Percentiles rank a stretch among this genome's conserved stretches.
Conservation (phyloP, 1,284 basidiomycete species). For the Coniferiporia weirii region DNA sequence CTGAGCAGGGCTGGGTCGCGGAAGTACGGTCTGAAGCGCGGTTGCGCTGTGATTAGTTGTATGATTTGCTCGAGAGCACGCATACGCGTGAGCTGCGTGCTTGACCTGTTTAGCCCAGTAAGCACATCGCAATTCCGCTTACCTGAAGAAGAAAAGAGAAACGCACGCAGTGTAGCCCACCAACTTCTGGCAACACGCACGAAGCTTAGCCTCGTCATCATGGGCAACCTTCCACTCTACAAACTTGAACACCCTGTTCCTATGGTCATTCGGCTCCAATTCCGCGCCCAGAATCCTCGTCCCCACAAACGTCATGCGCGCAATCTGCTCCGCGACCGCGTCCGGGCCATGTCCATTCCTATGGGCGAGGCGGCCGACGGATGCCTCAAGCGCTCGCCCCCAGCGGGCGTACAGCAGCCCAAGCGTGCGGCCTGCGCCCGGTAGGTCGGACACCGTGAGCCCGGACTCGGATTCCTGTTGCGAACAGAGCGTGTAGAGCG, state of each 20-base stretch:
- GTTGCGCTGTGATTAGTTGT: neutral
- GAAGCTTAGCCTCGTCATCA: neutral
- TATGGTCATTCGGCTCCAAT: no score
- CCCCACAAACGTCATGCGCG: neutral
- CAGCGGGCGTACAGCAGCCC: conserved; percentile 1
- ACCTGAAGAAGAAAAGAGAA: neutral
- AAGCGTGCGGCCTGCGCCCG: conserved; percentile 8
- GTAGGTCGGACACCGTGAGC: neutral
- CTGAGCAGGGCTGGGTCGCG: neutral
- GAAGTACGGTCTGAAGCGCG: neutral
- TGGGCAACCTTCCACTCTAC: neutral
- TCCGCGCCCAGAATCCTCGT: neutral
- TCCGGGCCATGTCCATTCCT: neutral
- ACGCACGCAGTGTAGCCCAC: neutral
- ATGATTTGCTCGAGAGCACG: neutral
- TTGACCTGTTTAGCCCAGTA: neutral
- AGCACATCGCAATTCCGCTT: neutral
- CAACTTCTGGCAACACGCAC: neutral
- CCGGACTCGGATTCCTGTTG: neutral
- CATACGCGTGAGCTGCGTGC: neutral
- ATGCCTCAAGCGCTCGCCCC: conserved; percentile 7
- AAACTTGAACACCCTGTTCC: neutral
- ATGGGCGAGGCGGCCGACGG: conserved; percentile 1
- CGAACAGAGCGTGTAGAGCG: conserved; percentile 4
- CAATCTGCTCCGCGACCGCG: neutral